These are phyloP conservation scores for Exophiala phaeomuriformis DNA, from an alignment of 2,329 filamentous ascomycete species.

Conservation along the genomic window DNA sequence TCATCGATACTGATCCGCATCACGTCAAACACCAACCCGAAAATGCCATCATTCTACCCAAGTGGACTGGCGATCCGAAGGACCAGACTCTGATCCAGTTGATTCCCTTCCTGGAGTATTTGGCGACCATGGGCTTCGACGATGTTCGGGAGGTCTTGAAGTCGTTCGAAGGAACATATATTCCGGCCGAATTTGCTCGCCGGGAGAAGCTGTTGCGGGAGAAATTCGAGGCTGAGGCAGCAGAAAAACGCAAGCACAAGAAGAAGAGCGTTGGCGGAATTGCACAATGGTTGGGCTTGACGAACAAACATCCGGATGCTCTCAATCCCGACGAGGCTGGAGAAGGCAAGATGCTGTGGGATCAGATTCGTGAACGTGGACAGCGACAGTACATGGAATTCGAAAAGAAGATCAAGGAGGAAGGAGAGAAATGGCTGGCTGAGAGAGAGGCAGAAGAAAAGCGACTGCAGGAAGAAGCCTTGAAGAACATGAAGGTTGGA, in stretches of 20 bases:
- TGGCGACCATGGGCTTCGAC: slow-evolving; percentile 83
- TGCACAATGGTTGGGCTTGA: slow-evolving; percentile 65
- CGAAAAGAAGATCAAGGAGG: slow-evolving; percentile 84
- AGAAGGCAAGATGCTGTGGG: slow-evolving; percentile 94
- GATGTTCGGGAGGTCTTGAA: slow-evolving; percentile 82
- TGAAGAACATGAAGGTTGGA: slow-evolving; percentile 79
- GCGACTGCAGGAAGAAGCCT: slow-evolving; percentile 80
- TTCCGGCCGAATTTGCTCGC: slow-evolving; percentile 81
- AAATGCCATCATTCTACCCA: slow-evolving; percentile 84
- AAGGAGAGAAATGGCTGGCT: slow-evolving; percentile 91
- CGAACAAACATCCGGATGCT: slow-evolving; percentile 65
- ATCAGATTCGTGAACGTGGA: slow-evolving; percentile 85
- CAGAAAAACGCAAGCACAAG: slow-evolving; percentile 55
- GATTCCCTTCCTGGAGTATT: slow-evolving; percentile 95
- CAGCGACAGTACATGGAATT: slow-evolving; percentile 82
- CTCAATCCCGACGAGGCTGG: slow-evolving; percentile 44
- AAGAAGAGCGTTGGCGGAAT: slow-evolving; percentile 59
- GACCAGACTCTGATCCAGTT: slow-evolving; percentile 82
- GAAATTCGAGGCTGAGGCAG: slow-evolving; percentile 62
- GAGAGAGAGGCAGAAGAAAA: slow-evolving; percentile 86
- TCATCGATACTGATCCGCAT: slow-evolving; percentile 76
- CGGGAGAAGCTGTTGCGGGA: slow-evolving; percentile 79
- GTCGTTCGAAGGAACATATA: slow-evolving; percentile 81
- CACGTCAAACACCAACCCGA: slow-evolving; percentile 90
- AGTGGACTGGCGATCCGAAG: slow-evolving; percentile 76